These are phyloP conservation scores for Oryza glumipatula DNA, from an alignment of 176 grass and related monocot genomes.

Conservation along the genomic window DNA sequence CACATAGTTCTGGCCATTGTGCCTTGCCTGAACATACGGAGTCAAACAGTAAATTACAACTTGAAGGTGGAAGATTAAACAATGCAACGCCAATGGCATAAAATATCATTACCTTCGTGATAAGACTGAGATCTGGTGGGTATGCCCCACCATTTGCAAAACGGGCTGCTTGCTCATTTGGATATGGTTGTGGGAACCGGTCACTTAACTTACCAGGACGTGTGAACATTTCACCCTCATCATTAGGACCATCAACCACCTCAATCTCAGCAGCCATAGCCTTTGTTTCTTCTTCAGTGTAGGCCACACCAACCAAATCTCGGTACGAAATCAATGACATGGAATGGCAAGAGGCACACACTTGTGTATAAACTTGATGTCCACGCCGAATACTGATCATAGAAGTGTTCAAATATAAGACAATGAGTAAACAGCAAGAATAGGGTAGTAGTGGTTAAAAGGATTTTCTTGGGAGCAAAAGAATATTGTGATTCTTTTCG, in stretches of 20 bases:
- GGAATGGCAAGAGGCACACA: conserved; percentile 95
- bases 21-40: conserved; percentile 67
- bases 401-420: conserved; percentile 25
- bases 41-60: conserved; percentile 1
- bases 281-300: conserved; percentile 97
- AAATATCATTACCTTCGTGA: conserved; percentile 73
- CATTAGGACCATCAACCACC: conserved; percentile 92
- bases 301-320: conserved; percentile 94
- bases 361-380: conserved; percentile 98
- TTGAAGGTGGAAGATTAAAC: conserved; percentile 4
- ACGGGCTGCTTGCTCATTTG: conserved; percentile 93
- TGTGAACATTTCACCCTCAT: conserved; percentile 95
- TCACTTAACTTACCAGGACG: conserved; percentile 91
- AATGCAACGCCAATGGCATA: conserved; percentile 16
- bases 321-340: conserved; percentile 96
- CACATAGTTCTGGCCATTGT: conserved; percentile 94
- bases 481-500: conserved; percentile 1
- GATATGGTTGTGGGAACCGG: conserved; percentile 88
- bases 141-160: conserved; percentile 98
- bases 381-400: conserved; percentile 83
- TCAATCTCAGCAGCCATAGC: conserved; percentile 99
- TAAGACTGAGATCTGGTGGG: conserved; percentile 92
- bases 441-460: neutral
- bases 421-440: neutral
- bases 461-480: neutral